Evolutionary conservation across 1,139 yeast species (phyloP), one percentile per base, ranked within the genome.

Genomic region (Candida albicans): DNA sequence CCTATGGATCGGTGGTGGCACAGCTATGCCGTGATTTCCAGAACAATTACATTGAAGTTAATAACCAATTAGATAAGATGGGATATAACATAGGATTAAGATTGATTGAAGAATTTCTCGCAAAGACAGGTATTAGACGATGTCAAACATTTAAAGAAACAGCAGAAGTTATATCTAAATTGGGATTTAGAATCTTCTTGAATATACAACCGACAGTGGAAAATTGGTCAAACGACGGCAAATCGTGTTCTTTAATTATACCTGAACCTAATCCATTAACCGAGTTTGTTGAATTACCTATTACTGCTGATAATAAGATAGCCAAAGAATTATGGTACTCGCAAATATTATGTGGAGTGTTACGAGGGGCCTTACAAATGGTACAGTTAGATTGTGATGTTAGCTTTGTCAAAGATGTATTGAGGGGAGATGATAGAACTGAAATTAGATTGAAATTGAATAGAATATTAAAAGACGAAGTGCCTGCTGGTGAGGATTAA

Each of bases 401-500:
- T 3, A 73, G 70, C 54, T 93, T 91, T 62, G 79, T 88, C 3
- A 81, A 84, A 54, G 99, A 93, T 61, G 81, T 77, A 1, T 69
- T 93, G 45, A 79, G 91, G 49, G 99, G 98, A 0, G 95, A 90
- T 54, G 84, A 84, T 15, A 70, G 69, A 34, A 91, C 97, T 0
- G 98, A 91, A 58, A 66, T 93, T 48, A 75, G 84, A 51, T 79
- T 95, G 49, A 82, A 82, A 56, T 70, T 93, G 55, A 71, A 84
- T 43, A 83, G 77, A 57, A 78, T 89, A 5, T 69, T 93, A 53
- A 90, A 87, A 62, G 99, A 93, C 59, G 99, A 93, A 67, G 86
- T 93, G 37, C 99, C 99, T 8, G 96, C 96, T 7, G 98, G 98
- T 15, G 98, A 93, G 63, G 97, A 91, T 55, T 90, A 67, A 58